Evolutionary conservation across 2,329 filamentous ascomycete species (phyloP), one percentile per base, ranked within the genome.

Genomic region (Ceratocystis ficicola): DNA sequence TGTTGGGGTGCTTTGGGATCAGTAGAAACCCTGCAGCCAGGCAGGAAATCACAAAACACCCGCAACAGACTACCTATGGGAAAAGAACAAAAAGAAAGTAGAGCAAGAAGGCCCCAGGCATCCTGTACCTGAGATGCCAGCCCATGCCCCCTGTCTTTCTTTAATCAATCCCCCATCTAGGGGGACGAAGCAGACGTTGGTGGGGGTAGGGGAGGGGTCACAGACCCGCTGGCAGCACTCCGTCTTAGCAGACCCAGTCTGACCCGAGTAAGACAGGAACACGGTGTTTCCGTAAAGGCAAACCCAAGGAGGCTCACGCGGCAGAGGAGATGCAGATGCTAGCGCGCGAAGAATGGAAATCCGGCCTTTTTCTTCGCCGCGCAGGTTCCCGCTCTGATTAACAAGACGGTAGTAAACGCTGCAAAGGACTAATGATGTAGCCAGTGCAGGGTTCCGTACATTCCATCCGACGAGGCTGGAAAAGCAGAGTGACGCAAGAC

Each of bases 251-350:
- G 61, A 63, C 61, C 46, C 61, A 46, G 61, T 63, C 61, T 63
- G 61, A 63, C 41, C 61, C 41, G 20, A 48, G 61, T 57, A 59
- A 66, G 59, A 63, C 44, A 44, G 44, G 61, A 63, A 50, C 22
- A 2, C 52, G 5, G n/a, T 12, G 22, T 32, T 57, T 57, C 17
- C 52, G 25, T n/a, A 30, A 22, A 30, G 22, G 28, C 52, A 50
- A 20, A 5, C 46, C 46, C 46, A 20, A 50, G 46, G 46, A 48
- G 8, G 46, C 46, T 10, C 46, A 22, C 50, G 25, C 50, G 8
- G 8, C 50, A 25, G 5, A 25, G 20, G 8, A 55, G 50, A 55
- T 15, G 10, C 12, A 25, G 20, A 22, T 28, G 50, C 50, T 30
- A 28, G 10, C 4, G 22, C 25, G n/a, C 20, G 12, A 15, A 22